Evolutionary conservation across 441 rosid species (phyloP), one percentile per base, ranked within the genome.

Genomic region (Erodium trifolium): DNA sequence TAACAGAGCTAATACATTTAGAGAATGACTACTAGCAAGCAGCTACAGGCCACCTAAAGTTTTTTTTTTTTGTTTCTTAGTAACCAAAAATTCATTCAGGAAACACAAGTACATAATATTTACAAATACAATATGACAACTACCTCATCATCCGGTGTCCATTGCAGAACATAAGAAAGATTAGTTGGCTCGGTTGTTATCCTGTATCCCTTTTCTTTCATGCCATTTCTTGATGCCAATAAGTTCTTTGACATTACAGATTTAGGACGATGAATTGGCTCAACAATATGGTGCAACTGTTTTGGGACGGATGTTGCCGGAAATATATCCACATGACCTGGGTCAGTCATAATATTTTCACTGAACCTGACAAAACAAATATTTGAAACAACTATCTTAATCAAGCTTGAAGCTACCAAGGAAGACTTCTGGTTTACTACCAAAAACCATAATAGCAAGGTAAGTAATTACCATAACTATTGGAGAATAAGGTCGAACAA

Each of bases 271-370:
- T 82, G 75, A 70, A 87, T 79, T 23, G 97, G 94, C 77, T 77
- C 81, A 73, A 84, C 78, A 59, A 87, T 83, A 86, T 84, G 85
- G 23, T 79, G 94, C 65, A 92, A 68, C 23, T 80, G 87, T 79
- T 82, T 85, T 64, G 99, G 99, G 70, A 90, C 78, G 60, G 82
- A 80, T 60, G 94, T 80, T 59, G 75, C 85, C 37, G 98, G 98
- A 78, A 82, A 92, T 73, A 92, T 79, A 80, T 92, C 94, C 71
- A 94, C 88, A 73, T 83, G 85, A 69, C 99, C 98, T 27, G 96
- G 90, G 79, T 87, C 93, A 67, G 13, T 45, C 45, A 77, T 80
- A 72, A 94, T 88, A 74, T 94, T 94, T 81, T 90, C 86, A 69
- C 85, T 78, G 74, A 87, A 94, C 83, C 99, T 87, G 83, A 74